A percentile compares a stretch with the other conserved stretches of the same genome.
Conservation (phyloP, 2,329 filamentous ascomycete species). For the Xylaria sp. region DNA sequence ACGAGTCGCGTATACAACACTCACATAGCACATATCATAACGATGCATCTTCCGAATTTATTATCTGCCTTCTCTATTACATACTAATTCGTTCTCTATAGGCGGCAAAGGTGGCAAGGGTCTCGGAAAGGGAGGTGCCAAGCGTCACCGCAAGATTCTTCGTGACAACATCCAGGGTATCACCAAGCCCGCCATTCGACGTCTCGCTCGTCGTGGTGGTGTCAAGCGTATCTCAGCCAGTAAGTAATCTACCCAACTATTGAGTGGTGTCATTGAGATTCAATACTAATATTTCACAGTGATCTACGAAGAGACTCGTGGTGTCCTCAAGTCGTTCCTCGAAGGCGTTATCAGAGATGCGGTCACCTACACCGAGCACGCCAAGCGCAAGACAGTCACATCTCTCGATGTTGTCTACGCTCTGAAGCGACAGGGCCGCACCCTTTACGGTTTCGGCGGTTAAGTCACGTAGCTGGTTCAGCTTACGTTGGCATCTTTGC, state of each 20-base stretch:
- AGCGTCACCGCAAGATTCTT: slow-evolving; percentile 99
- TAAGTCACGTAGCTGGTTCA: slow-evolving; percentile 49
- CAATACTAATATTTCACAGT: slow-evolving; percentile 53
- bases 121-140: slow-evolving; percentile 97
- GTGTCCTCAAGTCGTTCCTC: slow-evolving; percentile 85
- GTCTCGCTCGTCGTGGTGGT: slow-evolving; percentile 98
- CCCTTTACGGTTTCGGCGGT: slow-evolving; percentile 76
- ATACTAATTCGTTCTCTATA: slow-evolving; percentile 62
- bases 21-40: slow-evolving; percentile 27
- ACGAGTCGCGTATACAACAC: slow-evolving; percentile 48
- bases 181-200: slow-evolving; percentile 97
- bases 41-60: slow-evolving; percentile 15
- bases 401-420: slow-evolving; percentile 72
- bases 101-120: slow-evolving; percentile 97
- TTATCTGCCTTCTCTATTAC: background rate
- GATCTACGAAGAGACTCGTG: slow-evolving; percentile 87
- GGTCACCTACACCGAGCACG: slow-evolving; percentile 85
- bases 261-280: too few species aligned
- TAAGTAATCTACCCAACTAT: slow-evolving; percentile 54
- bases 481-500: slow-evolving; percentile 17
- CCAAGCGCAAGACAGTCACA: slow-evolving; percentile 79
- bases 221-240: slow-evolving; percentile 99
- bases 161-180: slow-evolving; percentile 99
- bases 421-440: slow-evolving; percentile 72
- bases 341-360: slow-evolving; percentile 83